These are phyloP conservation scores for Thermochaetoides thermophila DNA, from an alignment of 495 filamentous ascomycete species.

Conservation along the genomic window DNA sequence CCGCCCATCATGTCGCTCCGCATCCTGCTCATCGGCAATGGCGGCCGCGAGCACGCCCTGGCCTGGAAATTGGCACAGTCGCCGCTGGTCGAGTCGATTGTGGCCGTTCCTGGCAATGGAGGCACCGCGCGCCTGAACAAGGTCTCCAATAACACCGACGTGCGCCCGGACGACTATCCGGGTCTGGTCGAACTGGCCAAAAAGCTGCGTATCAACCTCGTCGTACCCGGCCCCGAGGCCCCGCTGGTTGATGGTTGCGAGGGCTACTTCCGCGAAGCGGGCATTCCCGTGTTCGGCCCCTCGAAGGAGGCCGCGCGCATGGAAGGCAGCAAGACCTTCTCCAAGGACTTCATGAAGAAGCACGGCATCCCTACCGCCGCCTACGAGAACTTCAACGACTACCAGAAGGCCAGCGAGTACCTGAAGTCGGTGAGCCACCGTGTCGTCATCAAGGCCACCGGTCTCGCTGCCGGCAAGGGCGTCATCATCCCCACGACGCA, in stretches of 20 bases:
- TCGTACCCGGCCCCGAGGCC: slow-evolving; percentile 83
- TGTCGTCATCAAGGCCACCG: slow-evolving; percentile 81
- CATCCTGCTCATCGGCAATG: slow-evolving; percentile 81
- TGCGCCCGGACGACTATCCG: slow-evolving; percentile 61
- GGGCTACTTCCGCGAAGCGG: slow-evolving; percentile 63
- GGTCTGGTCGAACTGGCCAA: slow-evolving; percentile 61
- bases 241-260: slow-evolving; percentile 88
- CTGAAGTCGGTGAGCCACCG: slow-evolving; percentile 58
- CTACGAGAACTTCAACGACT: slow-evolving; percentile 78
- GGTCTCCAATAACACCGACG: slow-evolving; percentile 50
- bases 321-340: slow-evolving; percentile 94
- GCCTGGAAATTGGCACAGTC: slow-evolving; percentile 91
- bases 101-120: slow-evolving; percentile 70
- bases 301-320: slow-evolving; percentile 72
- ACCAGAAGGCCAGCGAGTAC: slow-evolving; percentile 61
- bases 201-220: slow-evolving; percentile 60
- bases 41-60: slow-evolving; percentile 85
- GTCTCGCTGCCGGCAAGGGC: slow-evolving; percentile 81
- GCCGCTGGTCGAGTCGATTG: slow-evolving; percentile 46
- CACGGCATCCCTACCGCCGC: slow-evolving; percentile 80
- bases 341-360: slow-evolving; percentile 94
- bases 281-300: slow-evolving; percentile 77
- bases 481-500: slow-evolving; percentile 72
- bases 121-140: slow-evolving; percentile 65
- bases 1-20: slow-evolving; percentile 19